Evolutionary conservation across 257 asterid genomes (phyloP).

Genomic region (Jacaranda mimosifolia): DNA sequence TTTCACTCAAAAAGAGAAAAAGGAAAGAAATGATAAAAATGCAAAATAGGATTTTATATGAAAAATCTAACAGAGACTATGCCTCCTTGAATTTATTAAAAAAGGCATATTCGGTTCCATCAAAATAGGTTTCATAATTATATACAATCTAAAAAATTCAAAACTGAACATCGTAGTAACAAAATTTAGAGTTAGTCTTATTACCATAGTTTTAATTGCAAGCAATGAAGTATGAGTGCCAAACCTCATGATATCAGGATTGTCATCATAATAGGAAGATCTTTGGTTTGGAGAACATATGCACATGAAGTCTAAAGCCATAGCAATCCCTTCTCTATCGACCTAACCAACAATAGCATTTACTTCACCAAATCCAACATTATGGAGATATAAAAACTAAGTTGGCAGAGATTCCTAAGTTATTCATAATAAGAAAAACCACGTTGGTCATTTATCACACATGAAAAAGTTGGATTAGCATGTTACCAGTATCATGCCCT

Average conservation of each 20-base stretch:
- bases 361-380: conserved; percentile 66
- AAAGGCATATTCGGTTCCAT: conserved; percentile 8
- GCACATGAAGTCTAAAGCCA: conserved; percentile 80
- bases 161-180: background rate
- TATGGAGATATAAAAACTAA: conserved; percentile 84
- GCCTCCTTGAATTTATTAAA: conserved; percentile 17
- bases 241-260: conserved; percentile 94
- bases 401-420: conserved; percentile 87
- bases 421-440: conserved; percentile 29
- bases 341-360: conserved; percentile 79
- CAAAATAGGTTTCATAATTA: background rate
- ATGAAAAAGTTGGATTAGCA: conserved; percentile 22
- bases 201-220: background rate
- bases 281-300: conserved; percentile 92
- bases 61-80: conserved; percentile 13
- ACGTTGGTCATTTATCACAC: conserved; percentile 23
- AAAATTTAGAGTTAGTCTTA: background rate
- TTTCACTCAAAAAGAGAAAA: conserved; percentile 10
- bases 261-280: conserved; percentile 98
- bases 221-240: conserved; percentile 56
- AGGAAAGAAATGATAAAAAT: conserved; percentile 1
- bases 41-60: conserved; percentile 21
- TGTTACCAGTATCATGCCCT: conserved; percentile 91
- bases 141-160: conserved; percentile 3
- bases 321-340: conserved; percentile 95